These are phyloP conservation scores for Ettlia oleoabundans DNA, from an alignment of 139 green algal genomes.

Conservation along the genomic window DNA sequence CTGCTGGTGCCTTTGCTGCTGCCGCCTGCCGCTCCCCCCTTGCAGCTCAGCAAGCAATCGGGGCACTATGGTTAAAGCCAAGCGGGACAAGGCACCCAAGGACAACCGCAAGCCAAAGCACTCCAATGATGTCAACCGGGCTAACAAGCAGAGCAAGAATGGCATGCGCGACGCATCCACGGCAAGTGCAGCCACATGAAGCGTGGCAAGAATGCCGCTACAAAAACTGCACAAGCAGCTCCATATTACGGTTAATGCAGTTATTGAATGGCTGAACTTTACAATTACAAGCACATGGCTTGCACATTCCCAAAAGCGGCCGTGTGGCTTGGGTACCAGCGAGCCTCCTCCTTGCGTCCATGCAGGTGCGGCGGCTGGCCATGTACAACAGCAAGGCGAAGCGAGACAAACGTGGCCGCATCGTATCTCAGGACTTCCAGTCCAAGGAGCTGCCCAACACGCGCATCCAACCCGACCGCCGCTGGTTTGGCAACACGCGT, in stretches of 20 bases:
- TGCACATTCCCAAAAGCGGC: too few relatives aligned
- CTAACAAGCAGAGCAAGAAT: constrained; percentile 64
- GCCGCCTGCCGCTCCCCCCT: not conserved
- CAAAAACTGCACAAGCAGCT: too few relatives aligned
- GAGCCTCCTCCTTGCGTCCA: too few relatives aligned
- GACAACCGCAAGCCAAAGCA: constrained; percentile 86
- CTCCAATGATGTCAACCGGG: constrained; percentile 70
- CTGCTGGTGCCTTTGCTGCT: too few relatives aligned
- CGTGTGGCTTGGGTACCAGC: too few relatives aligned
- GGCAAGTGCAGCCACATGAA: too few relatives aligned
- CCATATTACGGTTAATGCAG: too few relatives aligned
- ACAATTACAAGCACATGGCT: too few relatives aligned
- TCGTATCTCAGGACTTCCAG: constrained; percentile 84
- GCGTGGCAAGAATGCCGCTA: too few relatives aligned
- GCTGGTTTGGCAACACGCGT: constrained; percentile 98
- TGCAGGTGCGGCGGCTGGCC: constrained; percentile 87
- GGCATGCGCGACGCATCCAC: constrained; percentile 77
- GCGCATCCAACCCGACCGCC: constrained; percentile 95
- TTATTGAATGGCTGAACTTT: too few relatives aligned
- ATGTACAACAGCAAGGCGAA: constrained; percentile 95
- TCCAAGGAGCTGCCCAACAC: constrained; percentile 94
- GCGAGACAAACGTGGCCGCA: constrained; percentile 87
- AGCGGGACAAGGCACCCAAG: constrained; percentile 21
- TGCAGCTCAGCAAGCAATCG: not conserved
- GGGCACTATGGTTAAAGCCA: constrained; percentile 6